phyloP scores from a whole-genome alignment of 192 early-diverging fungal genomes.

The Podila clonocystis region DNA sequence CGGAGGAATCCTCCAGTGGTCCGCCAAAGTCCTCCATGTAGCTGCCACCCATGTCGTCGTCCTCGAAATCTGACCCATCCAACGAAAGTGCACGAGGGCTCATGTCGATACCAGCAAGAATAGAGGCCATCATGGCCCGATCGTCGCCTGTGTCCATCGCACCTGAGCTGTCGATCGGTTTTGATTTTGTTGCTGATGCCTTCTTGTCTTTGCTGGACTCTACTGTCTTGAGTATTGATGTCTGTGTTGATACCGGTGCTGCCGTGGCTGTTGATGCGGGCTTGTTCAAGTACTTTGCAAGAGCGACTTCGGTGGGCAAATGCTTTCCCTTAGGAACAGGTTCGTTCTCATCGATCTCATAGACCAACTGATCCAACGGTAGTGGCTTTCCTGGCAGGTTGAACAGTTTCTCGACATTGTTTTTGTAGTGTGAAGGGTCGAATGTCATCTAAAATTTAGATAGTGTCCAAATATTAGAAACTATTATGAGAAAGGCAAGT shows the following conservation, averaged over 20 bases:
- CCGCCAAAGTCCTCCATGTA: slow-evolving; percentile 26
- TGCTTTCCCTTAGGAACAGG: slow-evolving; percentile 48
- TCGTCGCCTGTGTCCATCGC: slow-evolving; percentile 19
- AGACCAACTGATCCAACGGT: slow-evolving; percentile 25
- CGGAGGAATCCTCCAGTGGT: slow-evolving; percentile 20
- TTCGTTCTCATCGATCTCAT: slow-evolving; percentile 45
- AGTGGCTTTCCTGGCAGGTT: slow-evolving; percentile 41
- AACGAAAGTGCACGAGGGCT: slow-evolving; percentile 30
- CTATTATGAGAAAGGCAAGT: background rate
- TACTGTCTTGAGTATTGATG: background rate
- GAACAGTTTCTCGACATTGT: slow-evolving; percentile 68
- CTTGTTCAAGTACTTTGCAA: slow-evolving; percentile 21
- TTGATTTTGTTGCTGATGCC: background rate
- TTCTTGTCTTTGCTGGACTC: background rate
- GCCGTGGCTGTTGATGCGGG: background rate
- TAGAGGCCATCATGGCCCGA: slow-evolving; percentile 46
- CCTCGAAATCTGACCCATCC: slow-evolving; percentile 39
- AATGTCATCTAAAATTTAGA: slow-evolving; percentile 61
- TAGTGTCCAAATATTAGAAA: background rate
- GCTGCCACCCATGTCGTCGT: slow-evolving; percentile 13
- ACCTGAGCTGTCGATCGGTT: background rate
- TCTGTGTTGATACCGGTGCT: background rate
- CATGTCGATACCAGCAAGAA: slow-evolving; percentile 45
- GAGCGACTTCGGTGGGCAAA: slow-evolving; percentile 25
- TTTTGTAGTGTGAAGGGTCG: slow-evolving; percentile 75